Conservation (phyloP, 2,329 filamentous ascomycete species). For the Fusarium annulatum region DNA sequence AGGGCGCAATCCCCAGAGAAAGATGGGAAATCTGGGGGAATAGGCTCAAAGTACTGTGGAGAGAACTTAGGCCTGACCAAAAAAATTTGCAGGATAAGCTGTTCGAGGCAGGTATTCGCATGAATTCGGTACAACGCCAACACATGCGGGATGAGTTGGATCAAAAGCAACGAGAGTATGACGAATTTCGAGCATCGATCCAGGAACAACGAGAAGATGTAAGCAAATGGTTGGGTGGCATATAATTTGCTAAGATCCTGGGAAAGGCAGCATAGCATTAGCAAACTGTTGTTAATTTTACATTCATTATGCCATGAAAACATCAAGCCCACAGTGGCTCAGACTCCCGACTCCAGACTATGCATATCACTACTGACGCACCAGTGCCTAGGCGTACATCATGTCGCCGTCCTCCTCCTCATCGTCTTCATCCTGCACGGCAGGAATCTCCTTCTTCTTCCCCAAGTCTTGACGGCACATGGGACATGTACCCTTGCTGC, state of each 20-base stretch:
- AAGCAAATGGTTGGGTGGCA: background rate
- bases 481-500: slow-evolving; percentile 72
- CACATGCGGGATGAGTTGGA: background rate
- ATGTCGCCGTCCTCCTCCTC: slow-evolving; percentile 66
- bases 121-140: background rate
- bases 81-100: slow-evolving; percentile 13
- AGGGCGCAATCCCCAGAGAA: slow-evolving; percentile 38
- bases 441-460: slow-evolving; percentile 62
- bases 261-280: background rate
- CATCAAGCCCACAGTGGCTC: slow-evolving; percentile 21
- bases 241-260: background rate
- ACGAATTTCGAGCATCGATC: background rate
- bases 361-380: slow-evolving; percentile 21
- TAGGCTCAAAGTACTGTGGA: slow-evolving; percentile 35
- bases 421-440: slow-evolving; percentile 57
- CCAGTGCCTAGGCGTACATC: slow-evolving; percentile 51
- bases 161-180: slow-evolving; percentile 37
- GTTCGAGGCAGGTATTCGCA: background rate
- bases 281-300: slow-evolving; percentile 4
- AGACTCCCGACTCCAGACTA: slow-evolving; percentile 47
- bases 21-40: slow-evolving; percentile 48
- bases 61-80: slow-evolving; percentile 28
- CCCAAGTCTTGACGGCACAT: slow-evolving; percentile 71
- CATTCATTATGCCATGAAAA: slow-evolving; percentile 13
- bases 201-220: background rate